phyloP scores from a whole-genome alignment of 2,329 filamentous ascomycete genomes.

The Graphilbum ipis-grandicollis region DNA sequence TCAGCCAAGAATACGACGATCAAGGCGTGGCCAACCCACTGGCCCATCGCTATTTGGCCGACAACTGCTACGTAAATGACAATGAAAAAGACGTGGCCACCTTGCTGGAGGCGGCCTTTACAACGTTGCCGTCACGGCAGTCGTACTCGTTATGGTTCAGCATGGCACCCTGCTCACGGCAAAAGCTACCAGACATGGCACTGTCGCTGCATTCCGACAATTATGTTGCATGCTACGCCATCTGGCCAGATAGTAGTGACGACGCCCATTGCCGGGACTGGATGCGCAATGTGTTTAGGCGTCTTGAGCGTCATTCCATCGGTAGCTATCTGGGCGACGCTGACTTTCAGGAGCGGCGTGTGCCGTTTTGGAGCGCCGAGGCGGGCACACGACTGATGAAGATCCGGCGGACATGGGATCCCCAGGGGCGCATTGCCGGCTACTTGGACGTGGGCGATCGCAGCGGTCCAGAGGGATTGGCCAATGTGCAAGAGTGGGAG shows the following conservation, averaged over 20 bases:
- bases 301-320: constrained; percentile 21
- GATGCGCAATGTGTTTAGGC: constrained; percentile 22
- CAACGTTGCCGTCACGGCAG: constrained; percentile 25
- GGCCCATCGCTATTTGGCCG: constrained; percentile 28
- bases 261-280: constrained; percentile 25
- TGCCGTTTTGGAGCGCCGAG: constrained; percentile 28
- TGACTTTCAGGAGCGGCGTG: constrained; percentile 29
- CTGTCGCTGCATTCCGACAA: constrained; percentile 36
- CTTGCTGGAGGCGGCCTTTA: constrained; percentile 28
- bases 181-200: constrained; percentile 26
- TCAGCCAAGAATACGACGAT: constrained; percentile 22
- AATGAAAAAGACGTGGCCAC: constrained; percentile 21
- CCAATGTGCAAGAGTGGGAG: constrained; percentile 5
- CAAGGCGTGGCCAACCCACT: constrained; percentile 29
- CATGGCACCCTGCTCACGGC: constrained; percentile 29
- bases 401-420: constrained; percentile 4
- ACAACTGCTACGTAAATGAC: constrained; percentile 32
- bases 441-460: constrained; percentile 7
- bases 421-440: constrained; percentile 6
- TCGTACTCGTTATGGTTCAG: constrained; percentile 30
- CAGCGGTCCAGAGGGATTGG: constrained; percentile 2
- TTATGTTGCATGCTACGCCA: constrained; percentile 34
- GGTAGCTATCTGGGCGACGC: constrained; percentile 38
- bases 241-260: constrained; percentile 28
- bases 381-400: constrained; percentile 5